Percentiles rank a stretch among this genome's conserved stretches.
Evolutionary conservation across 1,139 yeast species (phyloP).

Genomic region (Hyphopichia burtonii): DNA sequence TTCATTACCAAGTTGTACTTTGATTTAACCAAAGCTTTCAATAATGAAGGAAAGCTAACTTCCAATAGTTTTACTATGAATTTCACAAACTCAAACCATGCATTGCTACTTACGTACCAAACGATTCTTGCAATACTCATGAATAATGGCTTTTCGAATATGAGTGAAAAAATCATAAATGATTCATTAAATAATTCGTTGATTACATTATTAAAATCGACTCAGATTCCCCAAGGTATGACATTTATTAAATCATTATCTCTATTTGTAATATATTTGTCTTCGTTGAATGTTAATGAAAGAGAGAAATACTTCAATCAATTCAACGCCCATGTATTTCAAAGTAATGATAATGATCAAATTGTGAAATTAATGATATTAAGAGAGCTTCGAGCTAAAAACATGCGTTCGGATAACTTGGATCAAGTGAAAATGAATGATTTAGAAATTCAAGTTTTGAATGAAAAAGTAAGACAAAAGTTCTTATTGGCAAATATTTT

Average conservation of each 20-base stretch:
- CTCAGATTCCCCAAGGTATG: constrained; percentile 3
- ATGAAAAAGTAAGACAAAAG: constrained; percentile 13
- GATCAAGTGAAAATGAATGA: constrained; percentile 23
- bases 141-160: constrained; percentile 1
- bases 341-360: constrained; percentile 19
- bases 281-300: constrained; percentile 14
- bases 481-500: constrained; percentile 11
- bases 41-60: constrained; percentile 8
- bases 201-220: not conserved
- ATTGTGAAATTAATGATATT: constrained; percentile 21
- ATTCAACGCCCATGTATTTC: constrained; percentile 13
- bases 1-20: constrained; percentile 16
- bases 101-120: constrained; percentile 12
- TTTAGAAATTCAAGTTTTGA: constrained; percentile 19
- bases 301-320: constrained; percentile 13
- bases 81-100: constrained; percentile 16
- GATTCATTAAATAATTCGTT: not conserved
- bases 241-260: constrained; percentile 12
- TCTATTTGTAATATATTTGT: constrained; percentile 14
- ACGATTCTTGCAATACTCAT: constrained; percentile 3
- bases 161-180: not conserved
- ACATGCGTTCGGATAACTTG: constrained; percentile 18
- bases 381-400: constrained; percentile 14
- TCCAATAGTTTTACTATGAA: constrained; percentile 19
- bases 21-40: constrained; percentile 18